Conservation (phyloP, 805 yeast species). For the Pichia exigua region DNA sequence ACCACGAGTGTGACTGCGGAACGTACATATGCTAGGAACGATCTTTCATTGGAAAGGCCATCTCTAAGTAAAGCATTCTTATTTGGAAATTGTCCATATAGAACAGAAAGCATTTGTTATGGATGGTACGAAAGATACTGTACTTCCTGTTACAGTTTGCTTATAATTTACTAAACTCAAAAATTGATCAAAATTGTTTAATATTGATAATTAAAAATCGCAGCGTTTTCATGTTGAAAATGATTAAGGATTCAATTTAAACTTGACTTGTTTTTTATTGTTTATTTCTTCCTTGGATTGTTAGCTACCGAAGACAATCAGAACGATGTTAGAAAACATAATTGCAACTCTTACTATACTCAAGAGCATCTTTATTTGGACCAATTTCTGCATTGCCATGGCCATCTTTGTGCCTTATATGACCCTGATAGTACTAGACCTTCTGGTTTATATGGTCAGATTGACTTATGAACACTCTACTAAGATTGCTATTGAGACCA, state of each 20-base stretch:
- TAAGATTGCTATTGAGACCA: not conserved
- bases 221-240: not conserved
- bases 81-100: not conserved
- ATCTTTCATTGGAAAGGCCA: conserved; percentile 6
- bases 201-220: too few species aligned
- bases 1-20: not conserved
- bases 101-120: not conserved
- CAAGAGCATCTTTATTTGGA: conserved; percentile 16
- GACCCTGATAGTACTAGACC: conserved; percentile 16
- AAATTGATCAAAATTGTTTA: too few species aligned
- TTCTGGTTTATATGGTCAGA: conserved; percentile 19
- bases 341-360: conserved; percentile 4
- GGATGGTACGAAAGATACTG: too few species aligned
- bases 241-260: too few species aligned
- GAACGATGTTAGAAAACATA: not conserved
- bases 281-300: not conserved
- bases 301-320: not conserved
- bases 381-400: conserved; percentile 12
- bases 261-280: not conserved
- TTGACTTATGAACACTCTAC: conserved; percentile 4
- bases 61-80: conserved; percentile 4
- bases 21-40: conserved; percentile 1
- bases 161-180: too few species aligned
- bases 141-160: too few species aligned
- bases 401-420: conserved; percentile 18